Conservation (phyloP, 495 filamentous ascomycete genomes). For the Lepraria neglecta region DNA sequence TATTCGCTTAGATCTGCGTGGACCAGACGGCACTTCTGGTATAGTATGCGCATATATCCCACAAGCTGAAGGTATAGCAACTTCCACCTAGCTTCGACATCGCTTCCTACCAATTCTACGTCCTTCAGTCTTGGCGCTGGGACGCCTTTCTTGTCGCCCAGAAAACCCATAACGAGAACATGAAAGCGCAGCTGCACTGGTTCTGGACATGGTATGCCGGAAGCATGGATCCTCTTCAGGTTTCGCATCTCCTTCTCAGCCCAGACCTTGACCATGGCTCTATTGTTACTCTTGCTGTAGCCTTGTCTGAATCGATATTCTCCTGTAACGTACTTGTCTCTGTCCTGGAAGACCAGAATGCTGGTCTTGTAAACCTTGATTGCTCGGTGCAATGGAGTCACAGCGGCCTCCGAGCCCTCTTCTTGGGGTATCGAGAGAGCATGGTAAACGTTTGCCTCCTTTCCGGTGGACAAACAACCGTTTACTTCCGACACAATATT, state of each 20-base stretch:
- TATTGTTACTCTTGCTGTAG: slow-evolving; percentile 84
- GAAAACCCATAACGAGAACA: slow-evolving; percentile 87
- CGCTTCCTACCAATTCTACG: slow-evolving; percentile 52
- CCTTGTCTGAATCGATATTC: slow-evolving; percentile 79
- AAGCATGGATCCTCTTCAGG: slow-evolving; percentile 68
- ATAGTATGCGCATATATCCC: slow-evolving; percentile 84
- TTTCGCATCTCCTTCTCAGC: slow-evolving; percentile 98
- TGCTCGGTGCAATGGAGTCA: slow-evolving; percentile 57
- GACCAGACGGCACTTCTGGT: slow-evolving; percentile 81
- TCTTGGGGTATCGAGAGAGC: slow-evolving; percentile 51
- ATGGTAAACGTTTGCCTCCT: slow-evolving; percentile 96
- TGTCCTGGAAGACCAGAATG: slow-evolving; percentile 94
- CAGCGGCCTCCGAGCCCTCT: slow-evolving; percentile 33
- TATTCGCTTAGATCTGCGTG: slow-evolving; percentile 97
- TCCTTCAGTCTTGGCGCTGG: slow-evolving; percentile 80
- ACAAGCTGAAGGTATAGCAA: slow-evolving; percentile 74
- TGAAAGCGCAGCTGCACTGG: slow-evolving; percentile 81
- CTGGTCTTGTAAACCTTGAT: slow-evolving; percentile 99
- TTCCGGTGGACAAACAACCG: slow-evolving; percentile 88
- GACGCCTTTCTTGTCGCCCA: slow-evolving; percentile 80
- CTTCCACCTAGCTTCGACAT: slow-evolving; percentile 59
- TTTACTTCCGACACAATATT: slow-evolving; percentile 76
- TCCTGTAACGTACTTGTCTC: slow-evolving; percentile 87
- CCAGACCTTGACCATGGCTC: slow-evolving; percentile 96
- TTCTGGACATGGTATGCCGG: slow-evolving; percentile 85